Base-by-base conservation (phyloP, 2,329 filamentous ascomycete genomes). In the Mariannaea elegans region DNA sequence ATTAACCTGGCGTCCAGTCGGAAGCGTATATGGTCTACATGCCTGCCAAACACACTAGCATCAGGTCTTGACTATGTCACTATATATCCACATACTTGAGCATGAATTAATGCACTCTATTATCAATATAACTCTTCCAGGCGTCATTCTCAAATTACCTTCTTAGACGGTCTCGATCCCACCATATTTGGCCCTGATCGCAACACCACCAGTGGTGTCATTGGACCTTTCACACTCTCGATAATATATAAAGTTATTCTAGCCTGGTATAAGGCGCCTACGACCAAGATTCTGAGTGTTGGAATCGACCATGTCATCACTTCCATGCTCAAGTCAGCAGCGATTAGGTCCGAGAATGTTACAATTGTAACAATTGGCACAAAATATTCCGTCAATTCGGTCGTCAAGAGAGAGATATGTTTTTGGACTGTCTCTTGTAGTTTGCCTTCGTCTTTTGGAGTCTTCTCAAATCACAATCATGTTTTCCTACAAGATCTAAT, bases 341-440 rank as follows among this genome's bases (percentile, higher is more conserved):
- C 61, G 6, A 70, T 79, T 31, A 59, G 67, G 38, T 75, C 78
- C 0, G 66, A 70, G 0, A 69, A 78, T 6, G 75, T 85, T 16
- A 77, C 80, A 13, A 81, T 79, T 59, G 78, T 85, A 13, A 82
- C 81, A 2, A 83, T 85, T 61, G 83, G 83, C 51, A 84, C 81
- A 1, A 87, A 84, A 1, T 84, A 87, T 59, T 87, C 87, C 64
- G 78, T 87, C 65, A 87, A 87, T 60, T 84, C 84, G 8, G 81
- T 87, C 3, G 76, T 87, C 1, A 83, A 87, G 68, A 75, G 80
- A 41, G 84, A n/a, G n/a, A n/a, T n/a, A 87, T 60, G 75, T 75
- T 7, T 68, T 76, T 2, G 78, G 82, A 2, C 71, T 87, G 3
- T 77, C 79, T 13, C 75, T 72, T 5, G 83, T 87, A 5, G 85